These are phyloP conservation scores for Lagerstroemia speciosa DNA, from an alignment of 345 rosid genomes.

Conservation along the genomic window DNA sequence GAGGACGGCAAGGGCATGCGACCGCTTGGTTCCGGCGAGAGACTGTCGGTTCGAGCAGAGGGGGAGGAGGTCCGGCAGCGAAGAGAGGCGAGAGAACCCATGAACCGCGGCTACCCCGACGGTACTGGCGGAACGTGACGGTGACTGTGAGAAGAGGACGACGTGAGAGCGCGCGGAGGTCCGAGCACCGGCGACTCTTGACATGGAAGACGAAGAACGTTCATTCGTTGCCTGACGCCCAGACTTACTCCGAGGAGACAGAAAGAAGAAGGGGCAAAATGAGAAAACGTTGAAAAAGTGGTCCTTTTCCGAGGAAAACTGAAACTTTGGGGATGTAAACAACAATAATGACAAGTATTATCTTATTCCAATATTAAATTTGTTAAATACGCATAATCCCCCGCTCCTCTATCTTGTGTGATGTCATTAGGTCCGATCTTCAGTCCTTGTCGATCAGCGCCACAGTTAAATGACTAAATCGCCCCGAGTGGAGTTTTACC, in stretches of 20 bases:
- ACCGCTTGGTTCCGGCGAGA: constrained; percentile 26
- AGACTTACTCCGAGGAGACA: not conserved
- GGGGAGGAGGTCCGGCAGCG: constrained; percentile 16
- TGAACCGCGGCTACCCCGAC: not conserved
- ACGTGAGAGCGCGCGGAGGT: not conserved
- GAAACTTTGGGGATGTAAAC: too few relatives aligned
- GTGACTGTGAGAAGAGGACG: not conserved
- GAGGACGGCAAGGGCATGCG: constrained; percentile 31
- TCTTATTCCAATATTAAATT: too few relatives aligned
- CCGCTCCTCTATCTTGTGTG: too few relatives aligned
- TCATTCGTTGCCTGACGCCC: not conserved
- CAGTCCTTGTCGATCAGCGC: too few relatives aligned
- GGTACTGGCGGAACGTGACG: not conserved
- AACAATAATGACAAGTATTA: too few relatives aligned
- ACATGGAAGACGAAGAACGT: not conserved
- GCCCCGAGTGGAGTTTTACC: too few relatives aligned
- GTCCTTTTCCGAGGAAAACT: too few relatives aligned
- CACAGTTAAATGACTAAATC: too few relatives aligned
- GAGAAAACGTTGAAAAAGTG: too few relatives aligned
- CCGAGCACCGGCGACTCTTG: not conserved
- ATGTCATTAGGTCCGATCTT: too few relatives aligned
- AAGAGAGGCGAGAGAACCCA: not conserved
- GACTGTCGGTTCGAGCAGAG: constrained; percentile 21
- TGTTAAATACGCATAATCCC: too few relatives aligned
- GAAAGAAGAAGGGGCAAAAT: not conserved